Conservation (phyloP, 495 filamentous ascomycete species). For the Aspergillus nidulans region DNA sequence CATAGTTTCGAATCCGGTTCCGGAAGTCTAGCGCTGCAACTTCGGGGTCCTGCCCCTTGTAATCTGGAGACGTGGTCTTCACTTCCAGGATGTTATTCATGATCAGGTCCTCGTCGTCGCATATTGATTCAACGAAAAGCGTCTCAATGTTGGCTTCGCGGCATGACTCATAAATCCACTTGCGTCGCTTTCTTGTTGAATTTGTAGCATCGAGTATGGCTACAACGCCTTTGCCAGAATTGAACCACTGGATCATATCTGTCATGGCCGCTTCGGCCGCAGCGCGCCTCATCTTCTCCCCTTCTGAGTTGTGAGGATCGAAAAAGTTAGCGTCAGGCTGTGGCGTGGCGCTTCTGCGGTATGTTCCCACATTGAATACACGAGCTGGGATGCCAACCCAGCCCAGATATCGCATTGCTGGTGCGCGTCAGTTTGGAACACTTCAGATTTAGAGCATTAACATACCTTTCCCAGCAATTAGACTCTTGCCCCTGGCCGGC, state of each 20-base stretch:
- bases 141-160: slow-evolving; percentile 72
- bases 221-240: slow-evolving; percentile 64
- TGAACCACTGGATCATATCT: slow-evolving; percentile 93
- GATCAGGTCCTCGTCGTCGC: slow-evolving; percentile 89
- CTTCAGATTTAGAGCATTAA: background rate
- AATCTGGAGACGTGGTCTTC: slow-evolving; percentile 94
- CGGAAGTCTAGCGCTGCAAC: slow-evolving; percentile 84
- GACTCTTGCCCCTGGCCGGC: slow-evolving; percentile 90
- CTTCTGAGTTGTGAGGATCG: slow-evolving; percentile 79
- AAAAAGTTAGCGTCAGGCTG: slow-evolving; percentile 90
- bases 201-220: slow-evolving; percentile 96
- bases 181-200: slow-evolving; percentile 78
- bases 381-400: slow-evolving; percentile 93
- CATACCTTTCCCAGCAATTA: slow-evolving; percentile 94
- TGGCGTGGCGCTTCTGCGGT: slow-evolving; percentile 81
- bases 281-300: slow-evolving; percentile 79
- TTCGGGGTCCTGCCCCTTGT: slow-evolving; percentile 90
- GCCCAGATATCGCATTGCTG: slow-evolving; percentile 89
- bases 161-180: slow-evolving; percentile 84
- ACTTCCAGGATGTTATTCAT: slow-evolving; percentile 97
- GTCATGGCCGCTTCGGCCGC: slow-evolving; percentile 84
- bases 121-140: slow-evolving; percentile 91
- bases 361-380: slow-evolving; percentile 95
- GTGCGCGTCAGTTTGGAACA: background rate
- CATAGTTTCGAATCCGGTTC: slow-evolving; percentile 91